A percentile compares a stretch with the other conserved stretches of the same genome.
Conservation (phyloP, 2,329 filamentous ascomycete genomes). For the Orbilia javanica region DNA sequence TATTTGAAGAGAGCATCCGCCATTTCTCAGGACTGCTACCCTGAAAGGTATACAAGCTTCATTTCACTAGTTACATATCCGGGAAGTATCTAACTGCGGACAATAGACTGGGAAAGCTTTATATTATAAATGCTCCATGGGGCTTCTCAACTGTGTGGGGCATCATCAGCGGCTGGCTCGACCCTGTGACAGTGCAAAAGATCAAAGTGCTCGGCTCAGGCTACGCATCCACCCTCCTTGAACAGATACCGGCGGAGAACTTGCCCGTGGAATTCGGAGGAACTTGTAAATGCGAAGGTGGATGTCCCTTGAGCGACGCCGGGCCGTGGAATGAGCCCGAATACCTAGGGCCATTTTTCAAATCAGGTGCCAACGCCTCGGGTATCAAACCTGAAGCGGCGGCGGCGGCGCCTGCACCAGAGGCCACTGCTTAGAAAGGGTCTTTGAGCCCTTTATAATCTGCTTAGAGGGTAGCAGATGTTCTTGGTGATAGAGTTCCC, state of each 20-base stretch:
- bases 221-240: slow-evolving; percentile 86
- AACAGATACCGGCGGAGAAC: slow-evolving; percentile 89
- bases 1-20: slow-evolving; percentile 87
- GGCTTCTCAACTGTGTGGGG: slow-evolving; percentile 88
- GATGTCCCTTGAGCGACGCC: slow-evolving; percentile 86
- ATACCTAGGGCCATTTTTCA: slow-evolving; percentile 72
- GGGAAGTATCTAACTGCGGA: slow-evolving; percentile 20
- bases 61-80: not conserved
- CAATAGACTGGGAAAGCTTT: slow-evolving; percentile 82
- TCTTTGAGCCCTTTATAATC: not conserved
- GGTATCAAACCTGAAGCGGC: slow-evolving; percentile 9
- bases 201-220: slow-evolving; percentile 86
- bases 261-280: slow-evolving; percentile 89
- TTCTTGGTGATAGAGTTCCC: not conserved
- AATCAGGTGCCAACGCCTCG: slow-evolving; percentile 15
- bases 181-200: slow-evolving; percentile 93
- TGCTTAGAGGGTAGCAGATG: not conserved
- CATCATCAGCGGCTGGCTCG: slow-evolving; percentile 91
- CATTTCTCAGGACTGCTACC: slow-evolving; percentile 99
- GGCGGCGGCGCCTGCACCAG: slow-evolving; percentile 9
- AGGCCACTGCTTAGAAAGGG: slow-evolving; percentile 21
- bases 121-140: slow-evolving; percentile 98
- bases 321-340: slow-evolving; percentile 86
- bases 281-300: slow-evolving; percentile 81
- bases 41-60: slow-evolving; percentile 74